Conservation (phyloP, 371 early-diverging fungal species). For the Smittium culicis region DNA sequence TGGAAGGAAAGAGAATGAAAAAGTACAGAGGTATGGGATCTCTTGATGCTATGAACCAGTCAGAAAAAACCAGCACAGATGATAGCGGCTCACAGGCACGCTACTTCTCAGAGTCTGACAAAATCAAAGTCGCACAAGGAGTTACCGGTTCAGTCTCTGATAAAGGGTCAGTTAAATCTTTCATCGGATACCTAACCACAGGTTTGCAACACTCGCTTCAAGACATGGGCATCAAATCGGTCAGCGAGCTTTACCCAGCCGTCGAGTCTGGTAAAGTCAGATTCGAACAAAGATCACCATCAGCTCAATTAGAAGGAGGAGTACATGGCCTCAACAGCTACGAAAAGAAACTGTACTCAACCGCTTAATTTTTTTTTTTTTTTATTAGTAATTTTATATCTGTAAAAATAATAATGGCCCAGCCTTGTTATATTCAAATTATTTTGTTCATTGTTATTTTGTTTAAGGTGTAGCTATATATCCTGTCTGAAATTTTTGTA, state of each 20-base stretch:
- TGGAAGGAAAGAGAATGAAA: conserved; percentile 92
- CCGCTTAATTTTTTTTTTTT: conserved; percentile 4
- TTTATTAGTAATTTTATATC: neutral
- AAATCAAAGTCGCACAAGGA: conserved; percentile 97
- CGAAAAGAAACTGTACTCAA: conserved; percentile 69
- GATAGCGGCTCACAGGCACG: conserved; percentile 74
- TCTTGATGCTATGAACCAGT: conserved; percentile 73
- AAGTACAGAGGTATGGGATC: conserved; percentile 97
- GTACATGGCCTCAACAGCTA: conserved; percentile 84
- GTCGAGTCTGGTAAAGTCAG: conserved; percentile 60
- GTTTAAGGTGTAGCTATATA: neutral
- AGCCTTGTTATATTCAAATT: too few species aligned
- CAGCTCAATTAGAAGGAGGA: conserved; percentile 92
- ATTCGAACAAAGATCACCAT: conserved; percentile 85
- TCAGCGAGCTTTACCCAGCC: conserved; percentile 46
- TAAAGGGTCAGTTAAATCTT: conserved; percentile 89
- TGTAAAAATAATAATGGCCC: too few species aligned
- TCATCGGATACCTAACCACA: conserved; percentile 72
- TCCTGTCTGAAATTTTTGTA: too few species aligned
- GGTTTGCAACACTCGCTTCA: conserved; percentile 94
- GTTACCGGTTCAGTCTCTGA: conserved; percentile 90
- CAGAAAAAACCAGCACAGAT: conserved; percentile 47
- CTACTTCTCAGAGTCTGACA: conserved; percentile 88
- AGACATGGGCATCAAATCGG: conserved; percentile 73
- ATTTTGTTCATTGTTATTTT: too few species aligned